Percentiles rank a stretch among this genome's conserved stretches.
Evolutionary conservation across 2,329 filamentous ascomycete genomes (phyloP).

Genomic region (Hypoxylon sp.): DNA sequence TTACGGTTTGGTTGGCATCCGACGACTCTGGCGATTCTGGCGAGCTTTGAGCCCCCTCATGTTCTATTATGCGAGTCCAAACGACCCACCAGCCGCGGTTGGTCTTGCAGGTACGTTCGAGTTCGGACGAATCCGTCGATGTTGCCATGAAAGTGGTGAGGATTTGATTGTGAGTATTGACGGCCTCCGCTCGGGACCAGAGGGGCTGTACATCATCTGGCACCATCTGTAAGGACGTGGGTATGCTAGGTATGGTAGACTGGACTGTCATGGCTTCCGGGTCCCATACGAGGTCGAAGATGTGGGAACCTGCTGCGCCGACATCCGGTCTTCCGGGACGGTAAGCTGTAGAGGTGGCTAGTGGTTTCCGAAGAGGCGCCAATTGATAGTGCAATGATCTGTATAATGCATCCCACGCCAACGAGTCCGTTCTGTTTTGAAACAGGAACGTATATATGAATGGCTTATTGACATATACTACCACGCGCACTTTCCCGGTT

Average conservation of each 20-base stretch:
- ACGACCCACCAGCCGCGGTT: slow-evolving; percentile 77
- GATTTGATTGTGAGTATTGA: slow-evolving; percentile 74
- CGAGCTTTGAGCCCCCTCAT: slow-evolving; percentile 19
- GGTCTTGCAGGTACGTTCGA: slow-evolving; percentile 74
- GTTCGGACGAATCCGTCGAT: slow-evolving; percentile 56
- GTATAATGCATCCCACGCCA: slow-evolving; percentile 68
- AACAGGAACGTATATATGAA: slow-evolving; percentile 86
- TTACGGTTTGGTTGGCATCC: slow-evolving; percentile 12
- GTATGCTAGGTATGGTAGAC: slow-evolving; percentile 75
- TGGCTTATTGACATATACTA: slow-evolving; percentile 78
- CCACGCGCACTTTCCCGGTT: slow-evolving; percentile 70
- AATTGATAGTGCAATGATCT: slow-evolving; percentile 71
- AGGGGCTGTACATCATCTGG: slow-evolving; percentile 45
- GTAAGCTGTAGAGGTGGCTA: slow-evolving; percentile 68
- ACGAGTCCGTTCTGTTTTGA: slow-evolving; percentile 67
- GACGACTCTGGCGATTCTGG: slow-evolving; percentile 13
- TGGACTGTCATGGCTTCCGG: slow-evolving; percentile 66
- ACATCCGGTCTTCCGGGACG: slow-evolving; percentile 63
- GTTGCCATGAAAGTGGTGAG: slow-evolving; percentile 67
- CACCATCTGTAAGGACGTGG: slow-evolving; percentile 56
- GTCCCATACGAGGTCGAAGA: slow-evolving; percentile 74
- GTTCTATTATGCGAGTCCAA: slow-evolving; percentile 68
- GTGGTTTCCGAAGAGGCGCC: slow-evolving; percentile 66
- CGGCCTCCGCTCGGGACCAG: slow-evolving; percentile 72
- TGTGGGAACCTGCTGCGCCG: slow-evolving; percentile 54